Base-by-base conservation (phyloP, 129 eudicot species). In the Oenanthe sinensis region DNA sequence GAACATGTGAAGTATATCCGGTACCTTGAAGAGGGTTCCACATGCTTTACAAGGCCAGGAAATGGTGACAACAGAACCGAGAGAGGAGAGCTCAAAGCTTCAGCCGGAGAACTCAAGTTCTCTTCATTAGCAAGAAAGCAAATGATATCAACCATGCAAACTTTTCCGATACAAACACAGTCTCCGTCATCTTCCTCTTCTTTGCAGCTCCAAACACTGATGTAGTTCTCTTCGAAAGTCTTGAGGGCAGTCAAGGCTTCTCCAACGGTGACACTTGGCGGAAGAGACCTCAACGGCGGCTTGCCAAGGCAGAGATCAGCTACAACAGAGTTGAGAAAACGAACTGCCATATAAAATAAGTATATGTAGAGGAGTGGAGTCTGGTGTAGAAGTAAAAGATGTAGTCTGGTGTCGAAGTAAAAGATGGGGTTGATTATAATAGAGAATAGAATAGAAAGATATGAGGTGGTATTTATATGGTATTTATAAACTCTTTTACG, bases 291-390 rank as follows among this genome's bases (percentile, higher is more conserved):
- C 76, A 93, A 79, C 16, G 96, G 85, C 36, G 96, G 98, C 78
- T 91, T 93, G 82, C 97, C 98, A 72, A 93, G 83, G 68, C 97
- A 93, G 83, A 91, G 96, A 84, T 93, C 98, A 75, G 96, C 86
- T 83, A 91, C 92, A 88, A 81, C 90, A 70, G 86, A 85, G 52
- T 84, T 79, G 62, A 87, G 79, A 15, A 93, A 81, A 50, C 91
- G 88, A 84, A 52, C 89, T 87, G 97, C 97, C 98, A 93, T 93
- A 79, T 92, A 87, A 89, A 13, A 52, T 2, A 3, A 33, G 75
- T 37, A 14, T 4, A 6, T 16, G 24, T 0, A 17, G 45, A 70
- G 75, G 4, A 70, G 48, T 17, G 14, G 47, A 70, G 75, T 7
- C 37, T 70, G 39, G 70, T 26, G 26, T n/a, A n/a, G 33, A 24